Percentiles rank a stretch among this genome's conserved stretches.
phyloP scores from a whole-genome alignment of 2,329 filamentous ascomycete genomes.

The Cercospora beticola region DNA sequence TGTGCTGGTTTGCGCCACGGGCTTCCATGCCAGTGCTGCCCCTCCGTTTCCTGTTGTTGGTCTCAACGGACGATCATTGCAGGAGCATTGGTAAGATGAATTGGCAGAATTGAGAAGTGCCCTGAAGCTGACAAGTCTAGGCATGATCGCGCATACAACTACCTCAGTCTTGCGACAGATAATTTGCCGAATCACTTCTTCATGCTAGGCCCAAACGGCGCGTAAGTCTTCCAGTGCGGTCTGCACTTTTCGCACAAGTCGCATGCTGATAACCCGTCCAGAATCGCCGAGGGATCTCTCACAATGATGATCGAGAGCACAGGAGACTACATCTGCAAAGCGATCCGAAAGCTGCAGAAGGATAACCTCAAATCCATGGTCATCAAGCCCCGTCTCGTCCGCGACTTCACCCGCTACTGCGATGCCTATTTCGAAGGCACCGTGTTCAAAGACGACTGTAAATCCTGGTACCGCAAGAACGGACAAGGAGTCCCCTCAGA shows the following conservation, averaged over 20 bases:
- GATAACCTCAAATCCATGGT: constrained; percentile 42
- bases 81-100: constrained; percentile 37
- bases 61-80: constrained; percentile 31
- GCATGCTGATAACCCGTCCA: background rate
- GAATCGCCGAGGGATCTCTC: constrained; percentile 24
- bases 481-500: constrained; percentile 40
- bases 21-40: constrained; percentile 38
- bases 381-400: constrained; percentile 49
- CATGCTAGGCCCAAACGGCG: constrained; percentile 28
- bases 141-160: constrained; percentile 39
- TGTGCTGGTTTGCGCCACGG: constrained; percentile 37
- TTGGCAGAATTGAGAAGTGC: background rate
- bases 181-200: constrained; percentile 37
- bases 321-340: constrained; percentile 47
- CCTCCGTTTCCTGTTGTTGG: constrained; percentile 34
- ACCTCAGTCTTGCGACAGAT: constrained; percentile 31
- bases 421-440: constrained; percentile 54
- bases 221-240: background rate
- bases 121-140: background rate
- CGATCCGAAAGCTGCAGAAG: constrained; percentile 45
- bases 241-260: background rate
- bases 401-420: constrained; percentile 50
- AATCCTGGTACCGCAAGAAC: constrained; percentile 22
- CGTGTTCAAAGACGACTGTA: constrained; percentile 21
- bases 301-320: constrained; percentile 26